These are phyloP conservation scores for Scutellaria galericulata DNA, from an alignment of 257 asterid species.

Conservation along the genomic window DNA sequence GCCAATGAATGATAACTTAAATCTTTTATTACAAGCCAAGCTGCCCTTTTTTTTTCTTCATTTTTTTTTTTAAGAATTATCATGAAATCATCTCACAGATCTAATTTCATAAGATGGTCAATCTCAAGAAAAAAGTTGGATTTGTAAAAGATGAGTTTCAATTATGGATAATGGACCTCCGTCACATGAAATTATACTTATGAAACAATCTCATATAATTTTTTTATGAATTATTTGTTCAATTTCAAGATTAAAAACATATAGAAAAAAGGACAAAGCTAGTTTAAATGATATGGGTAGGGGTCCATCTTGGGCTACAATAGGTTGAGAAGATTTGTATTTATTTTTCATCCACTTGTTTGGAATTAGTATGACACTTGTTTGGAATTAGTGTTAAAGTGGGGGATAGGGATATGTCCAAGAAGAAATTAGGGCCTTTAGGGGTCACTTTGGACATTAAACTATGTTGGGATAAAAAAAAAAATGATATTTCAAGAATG, in stretches of 20 bases:
- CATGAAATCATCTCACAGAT: no score
- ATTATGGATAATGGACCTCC: no score
- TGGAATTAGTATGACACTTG: slow-evolving; percentile 15
- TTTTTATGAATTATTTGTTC: neutral
- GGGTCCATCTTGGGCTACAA: slow-evolving; percentile 9
- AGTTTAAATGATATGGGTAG: slow-evolving; percentile 12
- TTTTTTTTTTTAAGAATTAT: neutral
- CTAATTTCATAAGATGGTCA: no score
- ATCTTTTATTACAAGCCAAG: slow-evolving; percentile 43
- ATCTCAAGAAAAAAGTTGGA: no score
- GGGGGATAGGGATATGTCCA: slow-evolving; percentile 12
- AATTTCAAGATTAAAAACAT: no score
- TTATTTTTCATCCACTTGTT: slow-evolving; percentile 16
- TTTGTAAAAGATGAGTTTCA: no score
- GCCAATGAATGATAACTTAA: slow-evolving; percentile 35
- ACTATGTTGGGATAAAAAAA: slow-evolving; percentile 12
- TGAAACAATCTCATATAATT: neutral
- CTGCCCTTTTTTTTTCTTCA: neutral
- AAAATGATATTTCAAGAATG: slow-evolving; percentile 33
- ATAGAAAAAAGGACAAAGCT: neutral
- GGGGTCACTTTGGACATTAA: slow-evolving; percentile 22
- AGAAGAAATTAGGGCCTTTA: slow-evolving; percentile 28
- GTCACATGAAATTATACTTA: no score
- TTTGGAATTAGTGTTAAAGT: slow-evolving; percentile 27
- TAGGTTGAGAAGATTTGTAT: neutral